Conservation (phyloP, 805 yeast genomes). For the Yarrowia sp. region DNA sequence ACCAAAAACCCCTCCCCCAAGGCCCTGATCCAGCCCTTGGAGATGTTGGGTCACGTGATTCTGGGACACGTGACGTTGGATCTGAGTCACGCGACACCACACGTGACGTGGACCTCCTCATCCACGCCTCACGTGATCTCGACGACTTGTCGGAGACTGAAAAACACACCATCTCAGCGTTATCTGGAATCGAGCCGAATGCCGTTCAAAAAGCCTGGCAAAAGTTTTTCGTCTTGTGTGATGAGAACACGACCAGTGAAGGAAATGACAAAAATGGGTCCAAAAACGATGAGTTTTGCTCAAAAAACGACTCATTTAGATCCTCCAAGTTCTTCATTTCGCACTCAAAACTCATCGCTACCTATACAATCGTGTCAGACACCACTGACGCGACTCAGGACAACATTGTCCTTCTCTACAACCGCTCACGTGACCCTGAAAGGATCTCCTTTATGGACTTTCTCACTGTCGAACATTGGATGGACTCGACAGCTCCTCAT, state of each 20-base stretch:
- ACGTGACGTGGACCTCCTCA: no score
- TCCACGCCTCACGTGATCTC: neutral
- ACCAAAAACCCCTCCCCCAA: no score
- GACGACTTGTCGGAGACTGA: neutral
- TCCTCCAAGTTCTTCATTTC: neutral
- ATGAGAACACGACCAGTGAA: neutral
- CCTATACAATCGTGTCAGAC: neutral
- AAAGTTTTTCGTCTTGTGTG: neutral
- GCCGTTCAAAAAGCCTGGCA: neutral
- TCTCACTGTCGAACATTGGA: slow-evolving; percentile 11
- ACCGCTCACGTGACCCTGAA: neutral
- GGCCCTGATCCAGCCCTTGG: neutral
- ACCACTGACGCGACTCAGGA: neutral
- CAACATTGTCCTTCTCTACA: neutral
- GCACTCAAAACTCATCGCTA: neutral
- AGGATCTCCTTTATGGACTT: neutral
- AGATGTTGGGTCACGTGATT: no score
- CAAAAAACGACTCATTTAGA: neutral
- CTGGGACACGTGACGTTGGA: no score
- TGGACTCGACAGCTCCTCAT: slow-evolving; percentile 3
- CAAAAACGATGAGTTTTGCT: no score
- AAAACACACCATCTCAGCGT: neutral
- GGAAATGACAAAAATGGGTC: no score
- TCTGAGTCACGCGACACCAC: no score
- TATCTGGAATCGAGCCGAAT: slow-evolving; percentile 18